A percentile compares a stretch with the other conserved stretches of the same genome.
These are phyloP conservation scores for Prinsepia uniflora DNA, from an alignment of 306 rosid genomes.

Conservation along the genomic window DNA sequence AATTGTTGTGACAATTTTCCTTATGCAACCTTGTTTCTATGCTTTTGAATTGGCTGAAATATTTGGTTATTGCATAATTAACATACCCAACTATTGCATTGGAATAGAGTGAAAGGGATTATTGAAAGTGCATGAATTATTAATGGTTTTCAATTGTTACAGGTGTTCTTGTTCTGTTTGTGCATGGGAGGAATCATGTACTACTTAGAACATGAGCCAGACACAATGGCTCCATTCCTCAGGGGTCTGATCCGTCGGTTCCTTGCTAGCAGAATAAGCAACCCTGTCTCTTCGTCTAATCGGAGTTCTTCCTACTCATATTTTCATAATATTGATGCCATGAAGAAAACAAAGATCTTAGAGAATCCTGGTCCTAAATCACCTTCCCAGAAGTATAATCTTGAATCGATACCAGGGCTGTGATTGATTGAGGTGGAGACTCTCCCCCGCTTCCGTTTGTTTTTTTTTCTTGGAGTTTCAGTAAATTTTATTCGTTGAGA, in stretches of 20 bases:
- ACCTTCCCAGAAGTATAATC: conserved; percentile 65
- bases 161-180: conserved; percentile 75
- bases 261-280: conserved; percentile 95
- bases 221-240: conserved; percentile 92
- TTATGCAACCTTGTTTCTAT: too few species aligned
- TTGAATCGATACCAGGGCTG: conserved; percentile 93
- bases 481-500: not conserved
- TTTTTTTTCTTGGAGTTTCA: conserved; percentile 4
- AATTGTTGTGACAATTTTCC: too few species aligned
- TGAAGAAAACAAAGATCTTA: conserved; percentile 41
- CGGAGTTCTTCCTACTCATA: conserved; percentile 51
- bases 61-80: too few species aligned
- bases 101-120: not conserved
- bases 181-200: conserved; percentile 99
- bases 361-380: conserved; percentile 40
- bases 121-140: not conserved
- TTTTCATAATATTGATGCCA: conserved; percentile 57
- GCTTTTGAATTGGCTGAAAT: too few species aligned
- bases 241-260: conserved; percentile 89
- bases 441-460: not conserved
- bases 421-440: conserved; percentile 17
- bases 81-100: not conserved
- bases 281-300: conserved; percentile 44
- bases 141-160: conserved; percentile 21
- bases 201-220: conserved; percentile 88